Evolutionary conservation across 2,329 filamentous ascomycete species (phyloP).

Genomic region (Fusarium lyarnte): DNA sequence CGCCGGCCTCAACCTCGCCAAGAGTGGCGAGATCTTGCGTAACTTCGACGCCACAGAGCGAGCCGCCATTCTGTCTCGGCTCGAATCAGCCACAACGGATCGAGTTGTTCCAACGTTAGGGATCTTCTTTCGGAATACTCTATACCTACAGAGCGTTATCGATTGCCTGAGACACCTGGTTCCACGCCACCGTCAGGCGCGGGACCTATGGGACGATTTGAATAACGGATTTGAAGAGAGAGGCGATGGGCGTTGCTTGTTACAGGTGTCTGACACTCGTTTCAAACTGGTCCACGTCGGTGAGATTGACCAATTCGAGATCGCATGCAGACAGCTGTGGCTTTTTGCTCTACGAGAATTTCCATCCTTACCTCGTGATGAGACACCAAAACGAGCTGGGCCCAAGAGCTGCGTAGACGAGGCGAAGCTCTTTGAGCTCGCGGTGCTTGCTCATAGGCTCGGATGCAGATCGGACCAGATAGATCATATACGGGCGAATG

Average conservation of each 20-base stretch:
- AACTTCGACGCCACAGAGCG: constrained; percentile 1
- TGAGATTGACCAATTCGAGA: not conserved
- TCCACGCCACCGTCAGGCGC: not conserved
- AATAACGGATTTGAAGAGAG: constrained; percentile 1
- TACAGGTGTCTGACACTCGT: constrained; percentile 4
- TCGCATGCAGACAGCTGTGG: constrained; percentile 7
- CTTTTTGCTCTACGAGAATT: constrained; percentile 14
- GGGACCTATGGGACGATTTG: not conserved
- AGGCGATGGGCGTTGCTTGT: not conserved
- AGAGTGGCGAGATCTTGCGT: not conserved
- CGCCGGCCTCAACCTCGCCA: not conserved
- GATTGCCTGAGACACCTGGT: constrained; percentile 1
- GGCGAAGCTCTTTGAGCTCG: not conserved
- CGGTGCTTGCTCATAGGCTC: not conserved
- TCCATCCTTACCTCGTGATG: not conserved
- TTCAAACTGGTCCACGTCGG: not conserved
- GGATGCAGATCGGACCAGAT: constrained; percentile 4
- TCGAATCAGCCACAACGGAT: not conserved
- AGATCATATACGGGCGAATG: not conserved
- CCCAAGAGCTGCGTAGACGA: not conserved
- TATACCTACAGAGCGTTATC: not conserved
- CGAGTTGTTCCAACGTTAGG: constrained; percentile 1
- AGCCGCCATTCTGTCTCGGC: not conserved
- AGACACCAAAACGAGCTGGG: not conserved
- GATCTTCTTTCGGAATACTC: not conserved